Evolutionary conservation across 768 basidiomycete genomes (phyloP), one percentile per base, ranked within the genome.

Genomic region (Trametes villosa): DNA sequence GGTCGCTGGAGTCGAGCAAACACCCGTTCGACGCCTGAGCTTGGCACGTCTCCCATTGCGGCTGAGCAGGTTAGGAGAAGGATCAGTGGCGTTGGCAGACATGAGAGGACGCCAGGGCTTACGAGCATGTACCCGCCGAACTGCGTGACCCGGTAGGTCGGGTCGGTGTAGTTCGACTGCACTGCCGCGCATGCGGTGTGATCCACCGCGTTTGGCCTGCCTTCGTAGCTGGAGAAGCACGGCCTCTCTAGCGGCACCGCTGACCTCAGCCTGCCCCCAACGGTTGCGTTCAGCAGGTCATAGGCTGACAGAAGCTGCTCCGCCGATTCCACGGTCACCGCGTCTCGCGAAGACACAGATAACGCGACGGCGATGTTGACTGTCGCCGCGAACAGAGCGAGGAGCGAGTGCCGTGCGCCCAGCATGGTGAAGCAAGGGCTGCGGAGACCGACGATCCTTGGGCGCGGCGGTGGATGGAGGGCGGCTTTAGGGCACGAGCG

Each of bases 21-120:
- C 86, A 86, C 34, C 78, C 76, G 17, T 78, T 73, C 9, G 74
- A 72, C 18, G 12, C 70, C 0, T 60, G 53, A 9, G 63, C 62
- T 69, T 85, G 83, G 67, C 86, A 87, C 2, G 81, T 81, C 61
- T 84, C 85, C 81, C 81, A 85, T 62, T 86, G 81, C 0, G 78
- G 67, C 74, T 78, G n/a, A n/a, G n/a, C n/a, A n/a, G n/a, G 34
- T 15, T 17, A n/a, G 17, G 26, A 11, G 7, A 15, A 13, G 4
- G 29, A 8, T 48, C 3, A 48, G 26, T 9, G 15, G 30, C 4
- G n/a, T 4, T 29, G 31, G 15, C 11, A 18, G 12, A 8, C 34
- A n/a, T 24, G 0, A 3, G 12, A 26, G 9, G 15, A 11, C 26
- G 18, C 2, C 8, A 1, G 13, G 5, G 56, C 69, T 48, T 46